A percentile compares a stretch with the other conserved stretches of the same genome.
Conservation (phyloP, 768 basidiomycete species). For the Mycena belliarum region DNA sequence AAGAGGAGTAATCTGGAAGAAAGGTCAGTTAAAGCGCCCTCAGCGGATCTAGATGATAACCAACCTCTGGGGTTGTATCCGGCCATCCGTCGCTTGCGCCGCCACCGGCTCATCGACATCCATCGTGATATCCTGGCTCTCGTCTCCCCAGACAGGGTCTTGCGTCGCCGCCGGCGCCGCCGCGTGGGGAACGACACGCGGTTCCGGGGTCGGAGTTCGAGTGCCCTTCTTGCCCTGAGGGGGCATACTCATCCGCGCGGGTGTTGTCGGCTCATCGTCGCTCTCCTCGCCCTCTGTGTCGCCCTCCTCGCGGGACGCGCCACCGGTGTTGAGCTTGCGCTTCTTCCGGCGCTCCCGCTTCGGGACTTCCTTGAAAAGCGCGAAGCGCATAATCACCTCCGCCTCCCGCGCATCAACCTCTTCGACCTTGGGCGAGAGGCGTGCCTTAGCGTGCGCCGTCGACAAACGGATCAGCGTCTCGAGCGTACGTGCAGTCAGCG, state of each 20-base stretch:
- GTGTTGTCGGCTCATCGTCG: slow-evolving; percentile 38
- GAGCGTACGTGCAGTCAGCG: slow-evolving; percentile 95
- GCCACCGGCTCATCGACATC: slow-evolving; percentile 45
- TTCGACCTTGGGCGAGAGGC: slow-evolving; percentile 83
- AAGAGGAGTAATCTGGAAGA: slow-evolving; percentile 70
- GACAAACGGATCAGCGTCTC: slow-evolving; percentile 98
- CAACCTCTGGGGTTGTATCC: slow-evolving; percentile 60
- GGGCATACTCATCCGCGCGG: slow-evolving; percentile 55
- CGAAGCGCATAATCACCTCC: slow-evolving; percentile 94
- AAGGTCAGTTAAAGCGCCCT: slow-evolving; percentile 10
- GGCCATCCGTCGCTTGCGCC: slow-evolving; percentile 36
- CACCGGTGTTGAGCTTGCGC: slow-evolving; percentile 79
- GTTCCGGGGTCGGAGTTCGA: slow-evolving; percentile 15
- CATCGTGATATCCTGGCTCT: slow-evolving; percentile 68
- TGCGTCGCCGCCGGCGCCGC: slow-evolving; percentile 39
- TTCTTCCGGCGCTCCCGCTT: slow-evolving; percentile 82
- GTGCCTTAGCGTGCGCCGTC: slow-evolving; percentile 96
- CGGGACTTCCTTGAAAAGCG: slow-evolving; percentile 95
- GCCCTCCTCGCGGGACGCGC: slow-evolving; percentile 50
- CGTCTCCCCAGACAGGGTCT: slow-evolving; percentile 68
- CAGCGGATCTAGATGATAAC: slow-evolving; percentile 26
- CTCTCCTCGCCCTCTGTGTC: slow-evolving; percentile 55
- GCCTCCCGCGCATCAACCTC: slow-evolving; percentile 85
- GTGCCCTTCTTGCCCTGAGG: slow-evolving; percentile 25
- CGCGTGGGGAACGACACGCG: slow-evolving; percentile 16